Conservation (phyloP, 2,329 filamentous ascomycete genomes). For the Fusarium zealandicum region DNA sequence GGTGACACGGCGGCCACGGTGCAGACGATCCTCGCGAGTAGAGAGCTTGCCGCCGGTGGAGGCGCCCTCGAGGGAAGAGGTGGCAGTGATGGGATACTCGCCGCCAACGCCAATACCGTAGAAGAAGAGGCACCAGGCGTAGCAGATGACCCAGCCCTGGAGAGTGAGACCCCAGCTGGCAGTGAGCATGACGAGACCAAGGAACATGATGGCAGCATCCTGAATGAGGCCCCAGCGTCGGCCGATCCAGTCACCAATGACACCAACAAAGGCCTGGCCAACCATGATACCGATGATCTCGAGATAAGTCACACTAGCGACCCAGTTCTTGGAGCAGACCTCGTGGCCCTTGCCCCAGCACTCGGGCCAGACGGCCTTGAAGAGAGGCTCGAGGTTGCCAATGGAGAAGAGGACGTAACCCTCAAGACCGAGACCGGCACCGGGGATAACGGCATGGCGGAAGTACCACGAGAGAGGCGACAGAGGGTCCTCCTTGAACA, state of each 20-base stretch:
- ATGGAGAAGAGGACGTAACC: slow-evolving; percentile 98
- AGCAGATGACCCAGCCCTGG: slow-evolving; percentile 97
- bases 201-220: slow-evolving; percentile 91
- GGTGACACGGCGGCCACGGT: slow-evolving; percentile 94
- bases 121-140: slow-evolving; percentile 93
- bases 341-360: slow-evolving; percentile 74
- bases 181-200: slow-evolving; percentile 90
- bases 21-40: slow-evolving; percentile 89
- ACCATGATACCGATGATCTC: slow-evolving; percentile 96
- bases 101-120: slow-evolving; percentile 72
- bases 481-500: slow-evolving; percentile 87
- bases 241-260: slow-evolving; percentile 77
- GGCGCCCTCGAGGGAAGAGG: slow-evolving; percentile 91
- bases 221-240: slow-evolving; percentile 96
- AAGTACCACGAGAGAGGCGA: slow-evolving; percentile 87
- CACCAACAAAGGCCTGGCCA: slow-evolving; percentile 86
- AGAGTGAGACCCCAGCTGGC: slow-evolving; percentile 87
- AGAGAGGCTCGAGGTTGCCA: slow-evolving; percentile 86
- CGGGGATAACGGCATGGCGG: slow-evolving; percentile 88
- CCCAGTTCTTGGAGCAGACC: slow-evolving; percentile 81
- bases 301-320: slow-evolving; percentile 85
- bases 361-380: slow-evolving; percentile 73
- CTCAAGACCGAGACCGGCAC: slow-evolving; percentile 90
- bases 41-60: slow-evolving; percentile 87
- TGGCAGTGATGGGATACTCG: slow-evolving; percentile 97